Conservation (phyloP, 331 rosid species). For the Quercus phellos region DNA sequence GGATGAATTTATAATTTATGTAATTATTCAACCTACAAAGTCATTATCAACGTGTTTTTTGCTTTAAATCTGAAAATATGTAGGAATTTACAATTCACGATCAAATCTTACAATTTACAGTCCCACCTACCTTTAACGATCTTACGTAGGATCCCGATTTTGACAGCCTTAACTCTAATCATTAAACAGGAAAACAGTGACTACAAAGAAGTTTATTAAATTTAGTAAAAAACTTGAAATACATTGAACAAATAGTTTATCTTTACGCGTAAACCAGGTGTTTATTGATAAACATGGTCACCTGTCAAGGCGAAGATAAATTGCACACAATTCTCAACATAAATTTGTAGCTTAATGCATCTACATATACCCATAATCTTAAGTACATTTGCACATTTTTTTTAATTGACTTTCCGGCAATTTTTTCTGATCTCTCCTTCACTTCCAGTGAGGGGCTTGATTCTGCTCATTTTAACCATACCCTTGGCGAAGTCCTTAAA, state of each 20-base stretch:
- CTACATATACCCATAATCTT: background rate
- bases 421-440: slow-evolving; percentile 43
- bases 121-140: accelerated
- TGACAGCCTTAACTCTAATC: background rate
- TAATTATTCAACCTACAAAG: no score
- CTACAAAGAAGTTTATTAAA: background rate
- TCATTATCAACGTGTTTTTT: no score
- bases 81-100: no score
- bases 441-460: slow-evolving; percentile 44
- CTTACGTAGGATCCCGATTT: accelerated
- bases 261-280: background rate
- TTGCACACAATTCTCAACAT: background rate
- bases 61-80: no score
- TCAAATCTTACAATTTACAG: accelerated
- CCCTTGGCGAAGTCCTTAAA: slow-evolving; percentile 33
- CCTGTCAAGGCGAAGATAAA: background rate
- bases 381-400: background rate
- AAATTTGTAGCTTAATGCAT: background rate
- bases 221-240: no score
- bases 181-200: background rate
- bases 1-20: no score
- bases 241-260: no score
- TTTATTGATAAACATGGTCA: background rate
- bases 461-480: slow-evolving; percentile 40
- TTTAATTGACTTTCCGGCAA: slow-evolving; percentile 40